Percentiles rank a stretch among this genome's conserved stretches.
Conservation (phyloP, 352 stramenopile species). For the Globisporangium ultimum region DNA sequence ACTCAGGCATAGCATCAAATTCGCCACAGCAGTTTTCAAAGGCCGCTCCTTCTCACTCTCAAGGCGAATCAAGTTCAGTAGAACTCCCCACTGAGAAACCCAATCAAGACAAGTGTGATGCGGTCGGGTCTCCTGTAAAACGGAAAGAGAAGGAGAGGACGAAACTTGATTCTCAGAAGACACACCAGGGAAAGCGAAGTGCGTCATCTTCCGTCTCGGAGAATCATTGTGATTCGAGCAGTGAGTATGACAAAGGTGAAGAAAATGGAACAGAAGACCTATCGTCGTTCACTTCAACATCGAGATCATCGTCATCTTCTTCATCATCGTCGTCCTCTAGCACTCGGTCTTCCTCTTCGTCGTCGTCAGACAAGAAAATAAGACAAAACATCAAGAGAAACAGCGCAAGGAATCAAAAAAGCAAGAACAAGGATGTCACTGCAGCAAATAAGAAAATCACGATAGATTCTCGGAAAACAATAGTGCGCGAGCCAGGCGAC, state of each 20-base stretch:
- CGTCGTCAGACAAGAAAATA: not conserved
- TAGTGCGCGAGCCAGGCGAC: not conserved
- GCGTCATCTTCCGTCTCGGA: not conserved
- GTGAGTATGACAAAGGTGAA: not conserved
- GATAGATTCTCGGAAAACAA: not conserved
- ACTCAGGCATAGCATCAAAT: not conserved
- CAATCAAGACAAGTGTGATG: not conserved
- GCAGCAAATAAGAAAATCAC: not conserved
- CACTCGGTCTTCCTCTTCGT: not conserved
- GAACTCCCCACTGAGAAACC: not conserved
- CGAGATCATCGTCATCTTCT: not conserved
- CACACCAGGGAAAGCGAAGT: not conserved
- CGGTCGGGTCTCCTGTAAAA: not conserved
- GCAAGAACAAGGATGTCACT: not conserved
- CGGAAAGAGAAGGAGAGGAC: not conserved
- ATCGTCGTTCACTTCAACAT: not conserved
- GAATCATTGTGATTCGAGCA: not conserved
- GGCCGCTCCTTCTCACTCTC: not conserved
- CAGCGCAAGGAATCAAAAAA: not conserved
- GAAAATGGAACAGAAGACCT: not conserved
- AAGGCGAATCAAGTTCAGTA: not conserved
- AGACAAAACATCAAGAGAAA: not conserved
- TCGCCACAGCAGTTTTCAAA: not conserved
- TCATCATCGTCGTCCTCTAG: not conserved
- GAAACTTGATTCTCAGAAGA: not conserved